Evolutionary conservation across 2,329 filamentous ascomycete species (phyloP).

Genomic region (Chaetomium sp.): DNA sequence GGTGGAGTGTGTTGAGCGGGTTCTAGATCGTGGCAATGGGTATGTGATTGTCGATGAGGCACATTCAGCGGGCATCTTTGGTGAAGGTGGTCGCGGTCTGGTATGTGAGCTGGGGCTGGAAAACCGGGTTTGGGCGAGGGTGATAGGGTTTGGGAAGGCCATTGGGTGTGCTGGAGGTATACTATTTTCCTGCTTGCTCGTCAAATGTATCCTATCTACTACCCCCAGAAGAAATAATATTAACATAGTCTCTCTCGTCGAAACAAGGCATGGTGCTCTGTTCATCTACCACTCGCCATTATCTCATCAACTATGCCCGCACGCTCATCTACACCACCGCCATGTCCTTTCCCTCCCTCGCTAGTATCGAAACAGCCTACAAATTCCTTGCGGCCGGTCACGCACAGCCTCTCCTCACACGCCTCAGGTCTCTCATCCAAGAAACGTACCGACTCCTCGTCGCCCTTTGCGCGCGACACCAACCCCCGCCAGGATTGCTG

Average conservation of each 20-base stretch:
- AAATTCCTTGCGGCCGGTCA: slow-evolving; percentile 26
- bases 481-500: slow-evolving; percentile 25
- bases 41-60: slow-evolving; percentile 63
- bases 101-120: slow-evolving; percentile 53
- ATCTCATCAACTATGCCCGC: slow-evolving; percentile 71
- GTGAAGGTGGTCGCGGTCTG: slow-evolving; percentile 48
- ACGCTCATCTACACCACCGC: slow-evolving; percentile 60
- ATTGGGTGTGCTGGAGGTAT: slow-evolving; percentile 63
- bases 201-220: too few relatives aligned
- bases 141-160: slow-evolving; percentile 64
- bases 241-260: neutral
- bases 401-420: slow-evolving; percentile 29
- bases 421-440: slow-evolving; percentile 39
- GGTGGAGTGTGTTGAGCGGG: slow-evolving; percentile 47
- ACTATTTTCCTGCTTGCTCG: neutral
- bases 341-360: slow-evolving; percentile 21
- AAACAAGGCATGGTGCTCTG: slow-evolving; percentile 45
- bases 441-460: slow-evolving; percentile 38
- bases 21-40: slow-evolving; percentile 52
- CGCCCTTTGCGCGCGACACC: neutral
- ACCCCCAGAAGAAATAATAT: neutral
- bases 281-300: slow-evolving; percentile 50
- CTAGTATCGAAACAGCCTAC: slow-evolving; percentile 27
- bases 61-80: slow-evolving; percentile 58
- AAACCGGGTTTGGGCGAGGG: slow-evolving; percentile 46